Evolutionary conservation across 139 green algal species (phyloP).

Genomic region (Diplosphaera chodatii): DNA sequence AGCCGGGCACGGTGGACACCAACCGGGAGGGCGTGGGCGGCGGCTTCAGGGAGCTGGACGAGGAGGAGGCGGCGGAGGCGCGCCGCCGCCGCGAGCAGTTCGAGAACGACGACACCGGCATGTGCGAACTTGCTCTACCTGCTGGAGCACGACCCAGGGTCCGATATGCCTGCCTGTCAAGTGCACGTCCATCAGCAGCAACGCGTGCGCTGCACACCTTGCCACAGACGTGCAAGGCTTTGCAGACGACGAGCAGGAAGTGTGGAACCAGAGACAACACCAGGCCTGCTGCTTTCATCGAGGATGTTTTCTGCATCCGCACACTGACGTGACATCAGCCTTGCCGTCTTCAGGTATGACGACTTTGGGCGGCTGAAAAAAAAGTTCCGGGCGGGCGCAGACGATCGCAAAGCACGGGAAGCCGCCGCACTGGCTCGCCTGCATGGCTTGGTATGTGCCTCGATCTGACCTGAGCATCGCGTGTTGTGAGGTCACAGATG

Average conservation of each 20-base stretch:
- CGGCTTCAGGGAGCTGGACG: slow-evolving; percentile 71
- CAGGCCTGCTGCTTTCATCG: too few relatives aligned
- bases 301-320: too few relatives aligned
- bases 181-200: too few relatives aligned
- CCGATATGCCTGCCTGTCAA: too few relatives aligned
- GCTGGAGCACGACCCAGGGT: not conserved
- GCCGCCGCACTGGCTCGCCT: slow-evolving; percentile 63
- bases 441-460: slow-evolving; percentile 7
- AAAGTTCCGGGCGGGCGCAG: slow-evolving; percentile 30
- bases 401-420: slow-evolving; percentile 54
- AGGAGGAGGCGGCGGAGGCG: slow-evolving; percentile 60
- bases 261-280: too few relatives aligned
- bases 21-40: slow-evolving; percentile 42
- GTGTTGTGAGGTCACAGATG: not conserved
- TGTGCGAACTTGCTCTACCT: too few relatives aligned
- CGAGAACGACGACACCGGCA: slow-evolving; percentile 36
- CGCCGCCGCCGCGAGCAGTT: slow-evolving; percentile 44
- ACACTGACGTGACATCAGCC: too few relatives aligned
- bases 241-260: too few relatives aligned
- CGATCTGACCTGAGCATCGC: too few relatives aligned
- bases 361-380: slow-evolving; percentile 74
- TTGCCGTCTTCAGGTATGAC: slow-evolving; percentile 49
- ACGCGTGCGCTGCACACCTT: not conserved
- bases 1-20: slow-evolving; percentile 37
- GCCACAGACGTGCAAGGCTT: too few relatives aligned